Percentiles rank a stretch among this genome's conserved stretches.
phyloP scores from a whole-genome alignment of 805 yeast genomes.

The Komagataella populi region DNA sequence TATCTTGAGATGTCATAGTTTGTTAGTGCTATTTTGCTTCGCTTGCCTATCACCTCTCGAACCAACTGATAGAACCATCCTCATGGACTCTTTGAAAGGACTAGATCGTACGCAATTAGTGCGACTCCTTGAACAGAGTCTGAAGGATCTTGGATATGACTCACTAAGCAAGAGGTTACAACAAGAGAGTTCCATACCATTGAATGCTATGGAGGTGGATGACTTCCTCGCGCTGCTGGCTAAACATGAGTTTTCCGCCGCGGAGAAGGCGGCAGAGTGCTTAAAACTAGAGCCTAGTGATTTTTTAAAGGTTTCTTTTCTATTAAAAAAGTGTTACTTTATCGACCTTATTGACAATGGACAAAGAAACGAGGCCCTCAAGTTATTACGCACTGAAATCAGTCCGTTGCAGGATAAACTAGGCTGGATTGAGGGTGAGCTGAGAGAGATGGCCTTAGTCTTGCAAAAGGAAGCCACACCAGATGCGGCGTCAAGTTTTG shows the following conservation, averaged over 20 bases:
- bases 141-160: conserved; percentile 2
- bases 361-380: not conserved
- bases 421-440: conserved; percentile 1
- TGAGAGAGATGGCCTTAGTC: not conserved
- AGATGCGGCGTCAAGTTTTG: conserved; percentile 1
- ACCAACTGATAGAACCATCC: not conserved
- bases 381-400: conserved; percentile 1
- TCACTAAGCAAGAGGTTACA: not conserved
- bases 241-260: not conserved
- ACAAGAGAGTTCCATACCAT: not conserved
- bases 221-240: not conserved
- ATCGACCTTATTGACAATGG: conserved; percentile 1
- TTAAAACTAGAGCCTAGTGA: not conserved
- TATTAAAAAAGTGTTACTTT: not conserved
- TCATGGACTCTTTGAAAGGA: not conserved
- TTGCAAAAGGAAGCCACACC: not conserved
- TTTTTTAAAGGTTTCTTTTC: not conserved
- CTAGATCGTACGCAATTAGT: conserved; percentile 1
- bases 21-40: not conserved
- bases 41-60: not conserved
- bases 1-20: not conserved
- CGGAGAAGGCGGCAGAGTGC: not conserved
- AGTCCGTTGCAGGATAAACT: not conserved
- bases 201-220: not conserved
- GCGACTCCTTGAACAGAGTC: conserved; percentile 1